A percentile compares a stretch with the other conserved stretches of the same genome.
phyloP scores from a whole-genome alignment of 768 basidiomycete species.

The Pisolithus orientalis region DNA sequence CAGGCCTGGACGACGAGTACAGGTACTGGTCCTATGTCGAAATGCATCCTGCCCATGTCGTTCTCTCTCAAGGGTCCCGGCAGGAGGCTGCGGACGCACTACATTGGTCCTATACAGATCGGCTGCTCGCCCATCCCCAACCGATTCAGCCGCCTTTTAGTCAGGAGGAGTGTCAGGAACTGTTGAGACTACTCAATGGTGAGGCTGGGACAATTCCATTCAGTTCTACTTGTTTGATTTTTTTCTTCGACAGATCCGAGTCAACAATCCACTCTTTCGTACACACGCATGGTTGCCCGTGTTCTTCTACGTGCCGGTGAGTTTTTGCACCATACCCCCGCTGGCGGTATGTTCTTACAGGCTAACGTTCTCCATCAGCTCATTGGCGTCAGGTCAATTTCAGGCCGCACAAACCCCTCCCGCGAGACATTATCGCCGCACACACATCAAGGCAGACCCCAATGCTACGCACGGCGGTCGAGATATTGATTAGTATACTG shows the following conservation, averaged over 20 bases:
- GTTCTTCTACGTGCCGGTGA: constrained; percentile 63
- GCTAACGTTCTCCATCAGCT: constrained; percentile 22
- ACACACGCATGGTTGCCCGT: constrained; percentile 61
- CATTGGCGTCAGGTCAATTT: constrained; percentile 69
- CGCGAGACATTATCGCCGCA: constrained; percentile 40
- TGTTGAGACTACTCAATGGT: constrained; percentile 51
- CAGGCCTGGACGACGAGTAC: constrained; percentile 71
- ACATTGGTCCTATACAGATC: constrained; percentile 80
- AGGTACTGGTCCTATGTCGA: constrained; percentile 82
- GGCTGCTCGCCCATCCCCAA: constrained; percentile 55
- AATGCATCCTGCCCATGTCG: constrained; percentile 66
- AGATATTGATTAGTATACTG: constrained; percentile 54
- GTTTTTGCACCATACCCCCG: constrained; percentile 17
- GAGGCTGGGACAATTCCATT: neutral
- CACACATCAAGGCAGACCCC: constrained; percentile 23
- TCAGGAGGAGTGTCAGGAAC: constrained; percentile 72
- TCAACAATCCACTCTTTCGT: constrained; percentile 31
- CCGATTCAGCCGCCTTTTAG: constrained; percentile 60
- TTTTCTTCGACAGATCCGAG: constrained; percentile 9
- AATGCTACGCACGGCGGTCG: constrained; percentile 45
- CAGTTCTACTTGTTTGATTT: neutral
- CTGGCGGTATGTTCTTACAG: too few species aligned
- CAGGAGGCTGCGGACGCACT: constrained; percentile 69
- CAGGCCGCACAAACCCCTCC: constrained; percentile 62
- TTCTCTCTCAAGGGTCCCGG: constrained; percentile 48